Percentiles rank a stretch among this genome's conserved stretches.
Conservation (phyloP, 1,284 basidiomycete species). For the Meira miltonrushii region DNA sequence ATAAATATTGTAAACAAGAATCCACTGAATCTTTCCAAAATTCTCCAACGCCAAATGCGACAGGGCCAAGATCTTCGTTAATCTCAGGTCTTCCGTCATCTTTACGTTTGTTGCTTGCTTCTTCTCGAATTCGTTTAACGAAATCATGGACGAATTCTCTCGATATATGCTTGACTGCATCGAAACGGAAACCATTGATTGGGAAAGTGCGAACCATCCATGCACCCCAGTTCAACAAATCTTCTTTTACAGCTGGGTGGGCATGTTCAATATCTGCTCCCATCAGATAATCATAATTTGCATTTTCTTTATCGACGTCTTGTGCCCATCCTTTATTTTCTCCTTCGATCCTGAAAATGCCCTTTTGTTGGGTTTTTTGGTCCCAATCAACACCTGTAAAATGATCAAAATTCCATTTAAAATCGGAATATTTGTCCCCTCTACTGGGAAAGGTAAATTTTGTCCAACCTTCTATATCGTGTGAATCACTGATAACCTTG, state of each 20-base stretch:
- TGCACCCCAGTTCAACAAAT: constrained; percentile 60
- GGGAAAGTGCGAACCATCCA: constrained; percentile 54
- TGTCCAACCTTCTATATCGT: constrained; percentile 43
- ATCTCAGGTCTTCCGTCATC: constrained; percentile 25
- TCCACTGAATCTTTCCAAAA: constrained; percentile 35
- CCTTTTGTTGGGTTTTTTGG: constrained; percentile 62
- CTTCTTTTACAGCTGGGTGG: constrained; percentile 66
- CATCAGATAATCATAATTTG: constrained; percentile 20
- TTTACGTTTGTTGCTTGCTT: constrained; percentile 26
- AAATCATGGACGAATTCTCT: constrained; percentile 52
- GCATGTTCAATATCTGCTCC: constrained; percentile 65
- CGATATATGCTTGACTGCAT: constrained; percentile 54
- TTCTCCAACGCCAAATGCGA: constrained; percentile 41
- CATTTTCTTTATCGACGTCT: constrained; percentile 34
- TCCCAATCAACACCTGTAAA: constrained; percentile 74
- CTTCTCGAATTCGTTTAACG: constrained; percentile 57
- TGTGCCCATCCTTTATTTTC: constrained; percentile 58
- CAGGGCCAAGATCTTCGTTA: constrained; percentile 36
- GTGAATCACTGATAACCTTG: constrained; percentile 18
- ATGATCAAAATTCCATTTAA: constrained; percentile 56
- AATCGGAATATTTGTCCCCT: constrained; percentile 61
- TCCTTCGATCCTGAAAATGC: constrained; percentile 58
- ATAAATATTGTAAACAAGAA: constrained; percentile 46
- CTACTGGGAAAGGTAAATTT: constrained; percentile 76
- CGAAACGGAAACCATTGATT: constrained; percentile 41